Evolutionary conservation across 176 grass and related monocot genomes (phyloP), one percentile per base, ranked within the genome.

Genomic region (Ampelocalamus luodianensis): DNA sequence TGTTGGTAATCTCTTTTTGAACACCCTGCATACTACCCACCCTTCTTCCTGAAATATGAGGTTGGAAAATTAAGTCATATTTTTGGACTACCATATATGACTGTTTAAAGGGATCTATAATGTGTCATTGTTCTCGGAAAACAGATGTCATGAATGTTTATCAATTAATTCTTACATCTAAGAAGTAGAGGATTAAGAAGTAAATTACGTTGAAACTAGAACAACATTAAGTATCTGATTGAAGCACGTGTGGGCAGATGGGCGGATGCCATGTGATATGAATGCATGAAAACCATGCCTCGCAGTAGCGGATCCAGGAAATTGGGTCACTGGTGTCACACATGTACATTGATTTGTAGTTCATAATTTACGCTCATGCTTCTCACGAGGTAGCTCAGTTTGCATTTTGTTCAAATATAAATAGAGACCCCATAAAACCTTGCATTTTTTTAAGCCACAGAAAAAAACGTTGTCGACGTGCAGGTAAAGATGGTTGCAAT

Each of bases 21-120:
- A 97, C 50, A 95, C 95, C 72, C 93, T 90, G 32, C 95, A 97
- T 16, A 97, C 95, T n/a, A 97, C 95, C 95, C 95, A 97, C 7
- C 95, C 95, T 85, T 97, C 95, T 82, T 97, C 95, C 95, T 97
- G 90, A 56, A 86, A 67, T 53, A 32, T 70, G 39, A 36, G 3
- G 54, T 46, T 24, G 27, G 2, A 71, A 84, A 20, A 51, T 70
- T 23, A 71, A 42, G 11, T 42, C 24, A 14, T 71, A 12, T 5
- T 42, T 55, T 0, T 2, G 17, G 51, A 54, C 20, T 20, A 54
- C 5, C 46, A 15, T 54, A 7, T 55, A 8, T 17, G 53, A 55
- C 53, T 55, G 18, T 20, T 55, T 55, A 22, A 8, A 50, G 48
- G 53, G 53, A 55, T 55, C 3, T 54, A 18, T 54, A 54, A 18